Conservation (phyloP, 805 yeast genomes). For the Maudiozyma serrabonitensis region DNA sequence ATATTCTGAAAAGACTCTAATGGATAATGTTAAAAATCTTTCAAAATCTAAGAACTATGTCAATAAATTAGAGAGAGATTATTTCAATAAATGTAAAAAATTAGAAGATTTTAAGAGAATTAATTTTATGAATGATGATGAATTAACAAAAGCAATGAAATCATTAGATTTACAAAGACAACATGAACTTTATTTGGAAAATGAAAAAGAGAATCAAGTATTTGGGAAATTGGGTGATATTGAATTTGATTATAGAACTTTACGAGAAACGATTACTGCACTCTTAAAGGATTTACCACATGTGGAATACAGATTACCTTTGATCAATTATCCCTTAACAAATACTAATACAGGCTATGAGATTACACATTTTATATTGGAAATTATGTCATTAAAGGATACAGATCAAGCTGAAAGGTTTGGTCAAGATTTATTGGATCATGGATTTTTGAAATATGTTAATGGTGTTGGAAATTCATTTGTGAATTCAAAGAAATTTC, state of each 20-base stretch:
- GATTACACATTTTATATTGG: conserved; percentile 24
- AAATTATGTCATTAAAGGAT: conserved; percentile 26
- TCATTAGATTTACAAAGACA: conserved; percentile 16
- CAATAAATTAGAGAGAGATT: conserved; percentile 48
- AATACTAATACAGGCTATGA: conserved; percentile 29
- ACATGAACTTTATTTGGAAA: conserved; percentile 15
- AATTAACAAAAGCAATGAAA: conserved; percentile 16
- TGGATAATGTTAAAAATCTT: conserved; percentile 42
- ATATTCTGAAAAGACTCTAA: conserved; percentile 46
- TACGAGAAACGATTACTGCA: conserved; percentile 33
- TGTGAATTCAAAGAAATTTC: conserved; percentile 63
- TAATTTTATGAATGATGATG: conserved; percentile 16
- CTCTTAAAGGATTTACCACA: conserved; percentile 44
- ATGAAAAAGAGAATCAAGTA: conserved; percentile 23
- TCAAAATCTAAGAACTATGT: conserved; percentile 38
- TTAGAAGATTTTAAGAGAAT: conserved; percentile 47
- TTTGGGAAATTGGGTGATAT: conserved; percentile 25
- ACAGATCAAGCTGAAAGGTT: conserved; percentile 55
- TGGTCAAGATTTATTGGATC: conserved; percentile 60
- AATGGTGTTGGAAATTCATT: conserved; percentile 60
- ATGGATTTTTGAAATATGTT: conserved; percentile 47
- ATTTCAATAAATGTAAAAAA: conserved; percentile 68
- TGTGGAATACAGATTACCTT: conserved; percentile 48
- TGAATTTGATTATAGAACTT: conserved; percentile 27
- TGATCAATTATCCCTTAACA: conserved; percentile 32